These are phyloP conservation scores for Ophiostoma perfectum DNA, from an alignment of 2,329 filamentous ascomycete genomes.

Conservation along the genomic window DNA sequence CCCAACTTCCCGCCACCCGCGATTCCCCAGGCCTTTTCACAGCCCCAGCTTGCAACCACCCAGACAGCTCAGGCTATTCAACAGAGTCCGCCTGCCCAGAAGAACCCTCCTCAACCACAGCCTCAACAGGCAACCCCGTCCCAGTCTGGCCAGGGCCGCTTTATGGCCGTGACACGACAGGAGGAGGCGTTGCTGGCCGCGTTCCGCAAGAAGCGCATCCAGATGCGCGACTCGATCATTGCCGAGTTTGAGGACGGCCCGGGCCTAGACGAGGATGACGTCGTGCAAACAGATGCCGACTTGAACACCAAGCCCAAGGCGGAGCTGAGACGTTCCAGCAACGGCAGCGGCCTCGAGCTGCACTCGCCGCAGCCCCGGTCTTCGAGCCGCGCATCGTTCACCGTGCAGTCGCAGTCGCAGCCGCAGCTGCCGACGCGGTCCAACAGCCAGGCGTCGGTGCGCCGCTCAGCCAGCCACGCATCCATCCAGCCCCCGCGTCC, in stretches of 20 bases:
- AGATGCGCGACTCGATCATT: constrained; percentile 47
- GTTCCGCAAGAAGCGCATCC: constrained; percentile 50
- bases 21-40: not conserved
- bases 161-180: constrained; percentile 55
- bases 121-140: constrained; percentile 25
- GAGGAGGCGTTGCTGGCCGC: constrained; percentile 56
- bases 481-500: not conserved
- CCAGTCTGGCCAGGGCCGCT: constrained; percentile 33
- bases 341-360: constrained; percentile 19
- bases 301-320: not conserved
- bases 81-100: not conserved
- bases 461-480: not conserved
- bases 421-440: not conserved
- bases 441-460: not conserved
- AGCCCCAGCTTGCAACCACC: not conserved
- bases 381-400: not conserved
- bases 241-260: constrained; percentile 34
- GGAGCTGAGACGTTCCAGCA: constrained; percentile 17
- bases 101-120: not conserved
- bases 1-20: constrained; percentile 11
- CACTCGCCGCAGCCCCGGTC: constrained; percentile 18
- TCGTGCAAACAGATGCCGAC: constrained; percentile 23
- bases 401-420: not conserved
- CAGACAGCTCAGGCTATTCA: not conserved
- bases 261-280: constrained; percentile 35